These are phyloP conservation scores for Urtica urens DNA, from an alignment of 306 rosid genomes.

Conservation along the genomic window DNA sequence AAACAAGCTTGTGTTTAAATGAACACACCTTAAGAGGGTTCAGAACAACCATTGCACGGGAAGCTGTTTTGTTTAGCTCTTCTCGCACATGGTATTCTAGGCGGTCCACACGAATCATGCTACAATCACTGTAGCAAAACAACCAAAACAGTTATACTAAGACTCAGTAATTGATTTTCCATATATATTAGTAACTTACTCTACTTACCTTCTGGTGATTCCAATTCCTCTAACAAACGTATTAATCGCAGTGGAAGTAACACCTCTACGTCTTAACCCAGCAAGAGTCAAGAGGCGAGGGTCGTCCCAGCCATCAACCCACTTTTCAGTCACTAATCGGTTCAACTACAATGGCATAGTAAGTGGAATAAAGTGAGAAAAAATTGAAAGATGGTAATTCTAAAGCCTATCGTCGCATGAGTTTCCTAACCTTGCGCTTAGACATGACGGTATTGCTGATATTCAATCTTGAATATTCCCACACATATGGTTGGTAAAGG, in stretches of 20 bases:
- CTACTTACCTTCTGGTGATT: conserved; percentile 84
- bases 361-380: conserved; percentile 11
- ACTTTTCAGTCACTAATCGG: conserved; percentile 69
- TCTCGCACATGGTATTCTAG: conserved; percentile 90
- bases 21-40: conserved; percentile 72
- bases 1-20: conserved; percentile 16
- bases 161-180: too few species aligned
- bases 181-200: too few species aligned
- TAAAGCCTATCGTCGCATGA: conserved; percentile 5
- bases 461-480: conserved; percentile 96
- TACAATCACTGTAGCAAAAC: conserved; percentile 59
- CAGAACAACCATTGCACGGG: conserved; percentile 78
- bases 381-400: neutral
- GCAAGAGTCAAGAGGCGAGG: conserved; percentile 94
- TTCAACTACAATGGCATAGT: conserved; percentile 50
- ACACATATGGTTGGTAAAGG: conserved; percentile 82
- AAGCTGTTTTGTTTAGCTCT: conserved; percentile 68
- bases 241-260: conserved; percentile 75
- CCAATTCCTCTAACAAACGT: conserved; percentile 94
- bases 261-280: conserved; percentile 87
- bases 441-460: conserved; percentile 90
- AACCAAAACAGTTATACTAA: neutral
- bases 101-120: conserved; percentile 72
- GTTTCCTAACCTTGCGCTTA: conserved; percentile 73
- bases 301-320: conserved; percentile 99